A percentile compares a stretch with the other conserved stretches of the same genome.
These are phyloP conservation scores for Solanum pennellii DNA, from an alignment of 257 asterid species.

Conservation along the genomic window DNA sequence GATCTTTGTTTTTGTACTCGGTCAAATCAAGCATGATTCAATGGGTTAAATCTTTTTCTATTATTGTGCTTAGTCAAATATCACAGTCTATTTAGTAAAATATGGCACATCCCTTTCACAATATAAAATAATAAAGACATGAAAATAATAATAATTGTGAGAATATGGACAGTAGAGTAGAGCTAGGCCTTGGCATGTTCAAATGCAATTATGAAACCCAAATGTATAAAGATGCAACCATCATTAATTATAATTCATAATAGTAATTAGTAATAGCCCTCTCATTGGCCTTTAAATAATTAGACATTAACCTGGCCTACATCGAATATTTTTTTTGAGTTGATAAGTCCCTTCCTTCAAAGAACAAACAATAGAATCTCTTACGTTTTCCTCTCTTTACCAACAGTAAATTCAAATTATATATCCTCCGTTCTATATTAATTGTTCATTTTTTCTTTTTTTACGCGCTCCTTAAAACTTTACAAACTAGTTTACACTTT, in stretches of 20 bases:
- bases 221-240: neutral
- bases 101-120: neutral
- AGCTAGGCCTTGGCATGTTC: neutral
- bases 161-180: neutral
- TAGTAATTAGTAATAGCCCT: neutral
- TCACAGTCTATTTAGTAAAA: neutral
- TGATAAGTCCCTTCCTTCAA: neutral
- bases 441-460: neutral
- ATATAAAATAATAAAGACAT: neutral
- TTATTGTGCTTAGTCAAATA: neutral
- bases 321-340: neutral
- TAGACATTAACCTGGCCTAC: neutral
- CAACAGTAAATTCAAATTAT: neutral
- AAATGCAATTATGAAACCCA: neutral
- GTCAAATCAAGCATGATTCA: neutral
- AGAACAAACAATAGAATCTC: neutral
- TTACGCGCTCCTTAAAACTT: neutral
- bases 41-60: neutral
- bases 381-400: neutral
- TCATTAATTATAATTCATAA: neutral
- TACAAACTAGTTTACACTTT: neutral
- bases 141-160: neutral
- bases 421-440: neutral
- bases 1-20: neutral
- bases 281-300: neutral